Percentiles rank a stretch among this genome's conserved stretches.
Conservation (phyloP, 1,284 basidiomycete genomes). For the Ceratobasidium sp. region DNA sequence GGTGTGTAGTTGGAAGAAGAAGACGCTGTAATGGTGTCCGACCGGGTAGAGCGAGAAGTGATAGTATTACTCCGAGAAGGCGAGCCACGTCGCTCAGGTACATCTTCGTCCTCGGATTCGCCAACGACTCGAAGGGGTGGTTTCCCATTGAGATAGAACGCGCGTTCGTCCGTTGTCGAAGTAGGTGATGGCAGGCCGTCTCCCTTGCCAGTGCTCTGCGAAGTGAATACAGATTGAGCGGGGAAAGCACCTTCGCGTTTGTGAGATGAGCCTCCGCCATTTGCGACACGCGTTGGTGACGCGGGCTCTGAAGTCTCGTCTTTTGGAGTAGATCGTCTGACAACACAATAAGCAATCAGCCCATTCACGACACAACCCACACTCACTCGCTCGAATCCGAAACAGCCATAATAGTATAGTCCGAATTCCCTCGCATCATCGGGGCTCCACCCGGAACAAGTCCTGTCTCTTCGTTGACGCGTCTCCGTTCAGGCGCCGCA, state of each 20-base stretch:
- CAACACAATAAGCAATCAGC: slow-evolving; percentile 5
- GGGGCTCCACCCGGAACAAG: neutral
- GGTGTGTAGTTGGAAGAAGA: slow-evolving; percentile 20
- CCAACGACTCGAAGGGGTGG: slow-evolving; percentile 10
- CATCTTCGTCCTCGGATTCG: slow-evolving; percentile 10
- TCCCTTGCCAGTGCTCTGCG: neutral
- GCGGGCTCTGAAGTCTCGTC: neutral
- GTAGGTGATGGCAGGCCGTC: slow-evolving; percentile 21
- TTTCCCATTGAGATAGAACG: slow-evolving; percentile 16
- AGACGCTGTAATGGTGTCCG: slow-evolving; percentile 14
- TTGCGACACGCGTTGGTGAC: neutral
- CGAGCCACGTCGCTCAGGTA: neutral
- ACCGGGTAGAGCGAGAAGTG: slow-evolving; percentile 19
- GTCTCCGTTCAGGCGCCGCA: neutral
- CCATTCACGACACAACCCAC: neutral
- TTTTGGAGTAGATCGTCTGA: slow-evolving; percentile 10
- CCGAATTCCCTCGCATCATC: slow-evolving; percentile 40
- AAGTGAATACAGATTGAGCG: slow-evolving; percentile 30
- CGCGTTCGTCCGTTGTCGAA: slow-evolving; percentile 2
- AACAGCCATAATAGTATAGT: slow-evolving; percentile 44
- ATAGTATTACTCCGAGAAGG: slow-evolving; percentile 30
- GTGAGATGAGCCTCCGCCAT: slow-evolving; percentile 20
- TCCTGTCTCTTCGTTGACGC: neutral
- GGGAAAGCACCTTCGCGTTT: slow-evolving; percentile 40
- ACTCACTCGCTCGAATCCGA: slow-evolving; percentile 44